phyloP scores from a whole-genome alignment of 2,329 filamentous ascomycete species.

The Diaporthe vaccinii region DNA sequence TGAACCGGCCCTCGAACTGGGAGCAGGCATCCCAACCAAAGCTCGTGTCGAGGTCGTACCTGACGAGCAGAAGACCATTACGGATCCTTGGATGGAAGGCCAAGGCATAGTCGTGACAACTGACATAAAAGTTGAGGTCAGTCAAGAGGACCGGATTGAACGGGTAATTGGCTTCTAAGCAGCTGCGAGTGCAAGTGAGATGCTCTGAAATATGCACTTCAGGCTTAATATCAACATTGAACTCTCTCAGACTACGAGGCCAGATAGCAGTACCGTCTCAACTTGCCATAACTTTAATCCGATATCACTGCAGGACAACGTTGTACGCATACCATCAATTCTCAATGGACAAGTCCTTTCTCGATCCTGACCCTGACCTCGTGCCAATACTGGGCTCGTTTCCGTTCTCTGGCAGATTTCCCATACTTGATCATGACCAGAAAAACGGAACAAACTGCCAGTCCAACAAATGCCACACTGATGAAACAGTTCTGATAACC shows the following conservation, averaged over 20 bases:
- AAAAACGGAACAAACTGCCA: constrained; percentile 49
- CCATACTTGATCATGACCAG: constrained; percentile 50
- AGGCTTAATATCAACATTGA: background rate
- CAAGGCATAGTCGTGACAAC: constrained; percentile 37
- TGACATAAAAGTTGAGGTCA: constrained; percentile 34
- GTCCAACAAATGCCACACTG: constrained; percentile 49
- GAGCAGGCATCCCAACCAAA: background rate
- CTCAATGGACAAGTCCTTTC: constrained; percentile 48
- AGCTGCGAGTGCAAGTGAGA: background rate
- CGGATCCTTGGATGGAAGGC: constrained; percentile 24
- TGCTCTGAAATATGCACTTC: background rate
- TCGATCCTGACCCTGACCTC: constrained; percentile 48
- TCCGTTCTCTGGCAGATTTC: constrained; percentile 48
- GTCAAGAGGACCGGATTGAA: constrained; percentile 37
- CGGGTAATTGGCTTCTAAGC: constrained; percentile 36
- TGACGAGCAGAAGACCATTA: background rate
- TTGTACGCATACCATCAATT: too few species aligned
- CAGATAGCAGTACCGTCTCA: background rate
- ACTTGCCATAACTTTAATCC: background rate
- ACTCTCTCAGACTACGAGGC: background rate
- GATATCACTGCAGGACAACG: background rate
- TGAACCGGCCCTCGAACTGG: constrained; percentile 25
- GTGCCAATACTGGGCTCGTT: constrained; percentile 48
- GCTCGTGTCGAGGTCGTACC: constrained; percentile 6
- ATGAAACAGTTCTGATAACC: constrained; percentile 41